Evolutionary conservation across 768 basidiomycete genomes (phyloP).

Genomic region (Naganishia friedmannii): DNA sequence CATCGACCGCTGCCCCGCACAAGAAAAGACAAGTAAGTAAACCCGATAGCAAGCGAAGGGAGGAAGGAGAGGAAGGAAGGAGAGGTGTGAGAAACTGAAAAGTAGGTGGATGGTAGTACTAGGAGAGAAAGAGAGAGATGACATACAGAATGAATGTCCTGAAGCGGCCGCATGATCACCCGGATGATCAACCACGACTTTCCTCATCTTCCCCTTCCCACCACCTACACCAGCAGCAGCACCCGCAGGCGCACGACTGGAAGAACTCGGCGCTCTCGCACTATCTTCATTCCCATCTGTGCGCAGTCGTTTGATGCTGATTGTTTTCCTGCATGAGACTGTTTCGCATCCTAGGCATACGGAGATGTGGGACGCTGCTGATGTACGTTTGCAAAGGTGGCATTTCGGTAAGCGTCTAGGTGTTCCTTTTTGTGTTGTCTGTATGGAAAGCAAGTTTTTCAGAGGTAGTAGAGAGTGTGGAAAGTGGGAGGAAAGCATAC

Average conservation of each 20-base stretch:
- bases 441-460: neutral
- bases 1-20: constrained; percentile 69
- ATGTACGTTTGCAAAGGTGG: constrained; percentile 3
- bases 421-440: too few relatives aligned
- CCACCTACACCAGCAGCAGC: neutral
- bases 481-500: neutral
- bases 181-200: constrained; percentile 23
- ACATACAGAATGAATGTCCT: constrained; percentile 68
- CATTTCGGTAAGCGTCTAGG: constrained; percentile 1
- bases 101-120: constrained; percentile 18
- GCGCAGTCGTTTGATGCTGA: neutral
- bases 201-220: neutral
- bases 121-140: constrained; percentile 2
- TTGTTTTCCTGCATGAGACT: constrained; percentile 10
- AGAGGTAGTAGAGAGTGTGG: neutral
- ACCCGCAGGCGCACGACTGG: constrained; percentile 1
- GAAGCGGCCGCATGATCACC: constrained; percentile 59
- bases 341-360: constrained; percentile 23
- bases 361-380: neutral
- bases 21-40: too few relatives aligned
- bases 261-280: neutral
- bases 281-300: neutral
- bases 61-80: neutral
- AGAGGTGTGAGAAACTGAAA: neutral
- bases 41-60: too few relatives aligned